Evolutionary conservation across 106 monocot species (phyloP), one percentile per base, ranked within the genome.

Genomic region (Dendrobium nobile): DNA sequence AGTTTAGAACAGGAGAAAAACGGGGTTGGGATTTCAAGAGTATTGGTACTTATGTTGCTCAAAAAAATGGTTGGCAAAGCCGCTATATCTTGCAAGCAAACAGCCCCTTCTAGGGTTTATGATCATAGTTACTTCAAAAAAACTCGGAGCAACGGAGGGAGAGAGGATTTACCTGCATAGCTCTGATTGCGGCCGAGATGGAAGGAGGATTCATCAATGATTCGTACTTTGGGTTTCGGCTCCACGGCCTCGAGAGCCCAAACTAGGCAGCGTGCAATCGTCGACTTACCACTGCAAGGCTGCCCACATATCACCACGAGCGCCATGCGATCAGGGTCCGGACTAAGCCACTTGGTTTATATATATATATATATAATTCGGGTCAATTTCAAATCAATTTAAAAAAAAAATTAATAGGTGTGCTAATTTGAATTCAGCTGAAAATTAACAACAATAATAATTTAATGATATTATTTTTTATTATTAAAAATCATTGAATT

Each of bases 281-380:
- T 91, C 54, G 99, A 99, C 77, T 99, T 99, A 17, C 99, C 95
- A 64, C 99, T 99, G 85, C 95, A 95, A 0, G 99, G 99, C 84
- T 99, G 95, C 9, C 95, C 99, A 78, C 95, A 95, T 74, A 99
- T 91, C 85, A 95, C 99, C 56, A 95, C 99, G 37, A 97, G 91
- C 18, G 97, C 94, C 97, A 97, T 97, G 70, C 0, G 17, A 24
- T 65, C 26, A 2, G 64, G 64, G 26, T 65, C 24, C 13, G 3
- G 37, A 37, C 37, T 37, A 37, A 37, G 37, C 37, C 37, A 37
- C 37, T 3, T 3, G 37, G 37, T 37, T 37, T 37, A 37, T 37
- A 37, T 37, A 3, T 37, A 37, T 31, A 31, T 31, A 31, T 31
- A 31, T 31, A 31, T 37, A 37, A 37, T 37, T 37, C 37, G 37